phyloP scores from a whole-genome alignment of 805 yeast species.

The Wilhelminamyces savonicus region DNA sequence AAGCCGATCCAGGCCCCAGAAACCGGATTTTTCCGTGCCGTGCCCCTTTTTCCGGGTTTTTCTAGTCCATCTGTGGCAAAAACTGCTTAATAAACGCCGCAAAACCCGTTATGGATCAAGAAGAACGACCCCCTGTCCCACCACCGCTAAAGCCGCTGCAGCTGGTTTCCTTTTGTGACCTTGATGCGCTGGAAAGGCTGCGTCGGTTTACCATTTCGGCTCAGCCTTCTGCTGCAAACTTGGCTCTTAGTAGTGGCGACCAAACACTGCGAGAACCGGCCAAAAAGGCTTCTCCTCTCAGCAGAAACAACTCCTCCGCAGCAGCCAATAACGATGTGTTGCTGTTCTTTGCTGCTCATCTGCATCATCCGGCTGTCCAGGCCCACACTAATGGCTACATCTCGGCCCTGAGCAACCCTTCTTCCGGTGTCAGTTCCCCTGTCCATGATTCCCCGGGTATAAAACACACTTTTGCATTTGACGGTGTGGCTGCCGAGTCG shows the following conservation, averaged over 20 bases:
- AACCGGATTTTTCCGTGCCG: too few relatives aligned
- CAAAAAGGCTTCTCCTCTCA: conserved; percentile 7
- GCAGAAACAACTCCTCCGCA: conserved; percentile 3
- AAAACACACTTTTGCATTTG: conserved; percentile 3
- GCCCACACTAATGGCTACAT: too few relatives aligned
- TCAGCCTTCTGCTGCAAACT: conserved; percentile 32
- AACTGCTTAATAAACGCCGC: too few relatives aligned
- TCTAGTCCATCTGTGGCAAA: too few relatives aligned
- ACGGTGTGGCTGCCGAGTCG: too few relatives aligned
- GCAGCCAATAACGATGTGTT: conserved; percentile 4
- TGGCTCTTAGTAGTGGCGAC: conserved; percentile 5
- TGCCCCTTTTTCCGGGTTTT: too few relatives aligned
- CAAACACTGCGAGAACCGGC: conserved; percentile 2
- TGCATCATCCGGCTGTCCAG: too few relatives aligned
- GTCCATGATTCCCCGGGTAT: conserved; percentile 7
- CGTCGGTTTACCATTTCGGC: conserved; percentile 39
- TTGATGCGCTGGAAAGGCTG: conserved; percentile 27
- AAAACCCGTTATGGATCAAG: too few relatives aligned
- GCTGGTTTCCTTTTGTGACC: conserved; percentile 31
- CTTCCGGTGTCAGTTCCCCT: conserved; percentile 15
- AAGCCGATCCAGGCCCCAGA: too few relatives aligned
- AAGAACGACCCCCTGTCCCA: too few relatives aligned
- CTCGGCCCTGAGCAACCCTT: conserved; percentile 6
- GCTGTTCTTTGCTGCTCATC: conserved; percentile 6
- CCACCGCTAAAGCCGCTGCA: too few relatives aligned